Conservation (phyloP, 2,329 filamentous ascomycete genomes). For the Colletotrichum simmondsii region DNA sequence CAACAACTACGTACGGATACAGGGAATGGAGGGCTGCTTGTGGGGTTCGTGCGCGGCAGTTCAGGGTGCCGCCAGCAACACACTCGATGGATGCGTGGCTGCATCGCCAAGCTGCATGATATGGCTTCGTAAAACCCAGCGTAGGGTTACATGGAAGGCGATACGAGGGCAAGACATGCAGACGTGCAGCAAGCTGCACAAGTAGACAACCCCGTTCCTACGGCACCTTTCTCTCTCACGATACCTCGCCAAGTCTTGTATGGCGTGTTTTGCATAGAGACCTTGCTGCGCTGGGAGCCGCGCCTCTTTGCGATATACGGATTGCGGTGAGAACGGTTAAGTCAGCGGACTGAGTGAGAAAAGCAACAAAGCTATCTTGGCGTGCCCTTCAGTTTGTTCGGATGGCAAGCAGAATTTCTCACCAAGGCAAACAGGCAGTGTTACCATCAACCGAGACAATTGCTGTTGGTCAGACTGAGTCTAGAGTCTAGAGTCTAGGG, state of each 20-base stretch:
- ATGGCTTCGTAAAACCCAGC: slow-evolving; percentile 25
- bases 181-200: slow-evolving; percentile 18
- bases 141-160: slow-evolving; percentile 22
- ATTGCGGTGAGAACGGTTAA: background rate
- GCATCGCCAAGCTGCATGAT: slow-evolving; percentile 26
- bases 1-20: background rate
- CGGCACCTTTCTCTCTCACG: background rate
- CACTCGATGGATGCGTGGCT: slow-evolving; percentile 12
- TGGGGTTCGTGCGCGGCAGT: slow-evolving; percentile 10
- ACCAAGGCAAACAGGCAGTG: background rate
- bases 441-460: slow-evolving; percentile 9
- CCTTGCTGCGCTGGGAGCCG: background rate
- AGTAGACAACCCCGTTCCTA: background rate
- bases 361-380: background rate
- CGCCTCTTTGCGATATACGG: background rate
- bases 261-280: slow-evolving; percentile 15
- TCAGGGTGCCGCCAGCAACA: slow-evolving; percentile 12
- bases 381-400: background rate
- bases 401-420: background rate
- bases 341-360: background rate
- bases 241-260: background rate
- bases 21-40: background rate
- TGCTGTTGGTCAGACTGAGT: background rate
- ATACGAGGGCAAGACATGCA: slow-evolving; percentile 32
- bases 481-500: background rate